Evolutionary conservation across 129 eudicot species (phyloP).

Genomic region (Tanacetum coccineum): DNA sequence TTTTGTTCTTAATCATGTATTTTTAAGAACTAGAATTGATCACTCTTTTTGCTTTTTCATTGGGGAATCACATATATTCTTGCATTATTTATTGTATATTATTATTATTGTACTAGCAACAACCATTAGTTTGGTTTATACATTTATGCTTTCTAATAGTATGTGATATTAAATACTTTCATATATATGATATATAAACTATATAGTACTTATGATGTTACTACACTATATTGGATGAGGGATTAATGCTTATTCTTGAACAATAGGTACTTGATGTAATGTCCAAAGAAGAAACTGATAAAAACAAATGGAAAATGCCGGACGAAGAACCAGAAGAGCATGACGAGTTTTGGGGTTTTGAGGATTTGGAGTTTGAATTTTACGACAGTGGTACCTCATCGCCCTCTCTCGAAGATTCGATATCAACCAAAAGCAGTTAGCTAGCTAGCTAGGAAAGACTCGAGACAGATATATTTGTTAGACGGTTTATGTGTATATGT

Average conservation of each 20-base stretch:
- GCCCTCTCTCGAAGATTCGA: slow-evolving; percentile 42
- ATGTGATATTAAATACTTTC: no score
- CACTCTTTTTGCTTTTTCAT: slow-evolving; percentile 12
- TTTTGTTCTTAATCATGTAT: slow-evolving; percentile 4
- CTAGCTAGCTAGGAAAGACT: slow-evolving; percentile 16
- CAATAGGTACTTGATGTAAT: slow-evolving; percentile 73
- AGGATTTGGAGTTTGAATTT: slow-evolving; percentile 73
- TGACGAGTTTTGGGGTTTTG: slow-evolving; percentile 77
- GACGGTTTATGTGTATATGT: slow-evolving; percentile 27
- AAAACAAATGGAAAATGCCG: slow-evolving; percentile 72
- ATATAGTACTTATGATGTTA: not conserved
- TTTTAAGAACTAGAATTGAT: not conserved
- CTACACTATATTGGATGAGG: not conserved
- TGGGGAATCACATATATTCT: slow-evolving; percentile 13
- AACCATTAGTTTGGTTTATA: no score
- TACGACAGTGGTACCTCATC: slow-evolving; percentile 51
- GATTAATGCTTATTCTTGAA: not conserved
- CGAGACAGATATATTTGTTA: not conserved
- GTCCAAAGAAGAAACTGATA: slow-evolving; percentile 50
- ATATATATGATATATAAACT: no score
- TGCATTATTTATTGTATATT: not conserved
- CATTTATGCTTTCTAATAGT: not conserved
- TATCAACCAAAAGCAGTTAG: slow-evolving; percentile 43
- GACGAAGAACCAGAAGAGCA: slow-evolving; percentile 63
- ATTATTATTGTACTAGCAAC: no score